Conservation (phyloP, 2,329 filamentous ascomycete genomes). For the Arthrobotrys sinensis region DNA sequence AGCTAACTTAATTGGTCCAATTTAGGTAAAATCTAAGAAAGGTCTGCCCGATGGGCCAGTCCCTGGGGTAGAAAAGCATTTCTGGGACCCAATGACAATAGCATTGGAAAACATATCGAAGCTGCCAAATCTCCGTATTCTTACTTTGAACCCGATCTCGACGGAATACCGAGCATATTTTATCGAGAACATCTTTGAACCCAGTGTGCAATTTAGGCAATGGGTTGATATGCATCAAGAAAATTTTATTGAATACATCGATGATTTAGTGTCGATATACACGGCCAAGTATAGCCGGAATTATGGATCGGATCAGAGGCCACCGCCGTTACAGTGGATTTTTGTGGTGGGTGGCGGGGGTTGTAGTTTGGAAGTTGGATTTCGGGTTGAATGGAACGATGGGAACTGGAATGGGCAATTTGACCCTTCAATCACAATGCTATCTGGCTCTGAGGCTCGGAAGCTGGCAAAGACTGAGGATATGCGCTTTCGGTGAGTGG, state of each 20-base stretch:
- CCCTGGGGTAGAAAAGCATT: not conserved
- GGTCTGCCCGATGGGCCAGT: not conserved
- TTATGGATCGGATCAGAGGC: not conserved
- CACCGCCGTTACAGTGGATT: slow-evolving; percentile 25
- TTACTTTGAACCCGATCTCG: not conserved
- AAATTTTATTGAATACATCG: not conserved
- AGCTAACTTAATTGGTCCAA: not conserved
- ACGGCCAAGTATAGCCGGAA: not conserved
- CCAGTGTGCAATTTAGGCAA: not conserved
- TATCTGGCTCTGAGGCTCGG: not conserved
- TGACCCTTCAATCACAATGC: not conserved
- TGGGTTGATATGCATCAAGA: not conserved
- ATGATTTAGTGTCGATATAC: not conserved
- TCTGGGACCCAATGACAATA: not conserved
- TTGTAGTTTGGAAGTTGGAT: not conserved
- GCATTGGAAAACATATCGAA: not conserved
- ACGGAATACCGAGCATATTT: not conserved
- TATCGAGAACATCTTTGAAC: not conserved
- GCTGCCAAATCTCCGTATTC: not conserved
- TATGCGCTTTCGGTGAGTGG: slow-evolving; percentile 3
- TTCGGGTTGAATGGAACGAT: slow-evolving; percentile 11
- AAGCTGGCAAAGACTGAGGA: not conserved
- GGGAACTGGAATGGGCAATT: not conserved
- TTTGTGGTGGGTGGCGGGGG: slow-evolving; percentile 3
- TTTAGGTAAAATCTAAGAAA: not conserved